Evolutionary conservation across 768 basidiomycete genomes (phyloP).

Genomic region (Podaxis carcinomalis): DNA sequence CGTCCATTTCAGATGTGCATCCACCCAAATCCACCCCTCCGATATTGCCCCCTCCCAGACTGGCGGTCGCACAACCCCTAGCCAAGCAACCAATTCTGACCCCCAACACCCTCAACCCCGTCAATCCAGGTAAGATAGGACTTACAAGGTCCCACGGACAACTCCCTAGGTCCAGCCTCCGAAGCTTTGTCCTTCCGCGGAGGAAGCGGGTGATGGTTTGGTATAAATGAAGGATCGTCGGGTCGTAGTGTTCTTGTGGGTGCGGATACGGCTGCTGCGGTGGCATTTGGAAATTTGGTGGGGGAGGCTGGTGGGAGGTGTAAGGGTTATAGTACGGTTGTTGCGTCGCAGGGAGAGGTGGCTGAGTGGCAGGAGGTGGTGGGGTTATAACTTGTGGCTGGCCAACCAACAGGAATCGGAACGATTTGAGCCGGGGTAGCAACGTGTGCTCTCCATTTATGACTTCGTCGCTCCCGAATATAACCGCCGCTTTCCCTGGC

Average conservation of each 20-base stretch:
- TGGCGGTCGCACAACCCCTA: background rate
- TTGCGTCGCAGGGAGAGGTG: slow-evolving; percentile 41
- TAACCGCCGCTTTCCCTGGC: slow-evolving; percentile 48
- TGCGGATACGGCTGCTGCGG: background rate
- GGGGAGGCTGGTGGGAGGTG: background rate
- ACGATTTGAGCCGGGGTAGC: slow-evolving; percentile 56
- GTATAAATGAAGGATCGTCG: slow-evolving; percentile 32
- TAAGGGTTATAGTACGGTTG: background rate
- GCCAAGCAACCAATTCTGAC: slow-evolving; percentile 40
- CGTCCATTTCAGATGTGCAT: slow-evolving; percentile 5
- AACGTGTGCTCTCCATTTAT: slow-evolving; percentile 55
- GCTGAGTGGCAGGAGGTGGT: background rate
- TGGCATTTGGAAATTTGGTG: background rate
- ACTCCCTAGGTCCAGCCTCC: slow-evolving; percentile 56
- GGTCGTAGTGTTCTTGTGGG: slow-evolving; percentile 11
- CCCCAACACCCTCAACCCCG: slow-evolving; percentile 50
- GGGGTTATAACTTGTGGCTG: slow-evolving; percentile 24
- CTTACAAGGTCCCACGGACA: slow-evolving; percentile 64
- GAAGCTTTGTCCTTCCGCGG: slow-evolving; percentile 39
- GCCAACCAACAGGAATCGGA: slow-evolving; percentile 61
- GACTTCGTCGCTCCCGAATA: slow-evolving; percentile 60
- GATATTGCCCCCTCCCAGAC: background rate
- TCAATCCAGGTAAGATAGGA: slow-evolving; percentile 46
- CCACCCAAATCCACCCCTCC: background rate
- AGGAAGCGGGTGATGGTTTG: slow-evolving; percentile 52